Percentiles rank a stretch among this genome's conserved stretches.
Conservation (phyloP, 2,329 filamentous ascomycete genomes). For the Hyphodiscus sp. region DNA sequence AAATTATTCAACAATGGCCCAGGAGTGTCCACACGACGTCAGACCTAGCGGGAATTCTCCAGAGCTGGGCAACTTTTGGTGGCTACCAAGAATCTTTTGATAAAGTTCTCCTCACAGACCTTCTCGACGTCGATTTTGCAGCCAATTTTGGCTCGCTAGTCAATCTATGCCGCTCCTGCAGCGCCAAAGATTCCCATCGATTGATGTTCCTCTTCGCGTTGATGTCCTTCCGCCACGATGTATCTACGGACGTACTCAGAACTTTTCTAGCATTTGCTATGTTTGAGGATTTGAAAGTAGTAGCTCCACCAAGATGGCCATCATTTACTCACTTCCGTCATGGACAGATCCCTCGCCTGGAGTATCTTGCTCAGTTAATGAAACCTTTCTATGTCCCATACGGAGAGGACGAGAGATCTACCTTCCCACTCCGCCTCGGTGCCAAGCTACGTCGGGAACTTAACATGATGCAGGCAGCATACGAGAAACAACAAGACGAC, state of each 20-base stretch:
- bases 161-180: conserved; percentile 29
- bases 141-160: conserved; percentile 40
- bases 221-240: conserved; percentile 35
- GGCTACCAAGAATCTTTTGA: conserved; percentile 31
- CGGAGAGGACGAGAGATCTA: background rate
- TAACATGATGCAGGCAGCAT: background rate
- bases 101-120: conserved; percentile 34
- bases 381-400: conserved; percentile 29
- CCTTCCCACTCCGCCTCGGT: background rate
- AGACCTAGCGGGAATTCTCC: conserved; percentile 26
- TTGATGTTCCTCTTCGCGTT: conserved; percentile 42
- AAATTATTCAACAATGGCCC: conserved; percentile 23
- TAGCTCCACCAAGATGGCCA: conserved; percentile 33
- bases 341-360: conserved; percentile 42
- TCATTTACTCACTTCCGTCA: conserved; percentile 43
- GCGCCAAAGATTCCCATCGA: conserved; percentile 24
- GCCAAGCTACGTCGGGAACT: background rate
- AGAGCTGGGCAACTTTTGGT: conserved; percentile 32
- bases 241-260: conserved; percentile 36
- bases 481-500: background rate
- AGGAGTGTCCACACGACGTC: conserved; percentile 18
- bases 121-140: conserved; percentile 32
- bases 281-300: conserved; percentile 32
- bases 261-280: conserved; percentile 40
- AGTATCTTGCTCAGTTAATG: conserved; percentile 41